Conservation (phyloP, 257 asterid species). For the Rubia yunnanensis region DNA sequence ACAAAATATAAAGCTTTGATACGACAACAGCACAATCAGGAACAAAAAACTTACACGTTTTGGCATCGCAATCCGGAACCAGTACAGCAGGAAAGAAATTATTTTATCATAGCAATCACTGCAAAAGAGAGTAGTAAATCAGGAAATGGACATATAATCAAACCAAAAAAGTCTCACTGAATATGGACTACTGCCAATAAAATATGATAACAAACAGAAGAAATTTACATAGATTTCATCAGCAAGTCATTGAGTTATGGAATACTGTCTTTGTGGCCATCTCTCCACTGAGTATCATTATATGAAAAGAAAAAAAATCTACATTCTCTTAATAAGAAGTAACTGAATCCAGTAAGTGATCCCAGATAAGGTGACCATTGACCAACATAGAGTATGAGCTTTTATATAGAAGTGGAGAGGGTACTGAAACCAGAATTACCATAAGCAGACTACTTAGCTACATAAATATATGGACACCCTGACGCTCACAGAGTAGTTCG, state of each 20-base stretch:
- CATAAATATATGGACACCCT: neutral
- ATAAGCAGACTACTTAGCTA: neutral
- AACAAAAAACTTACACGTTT: conserved; percentile 41
- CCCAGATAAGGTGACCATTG: neutral
- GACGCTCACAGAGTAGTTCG: neutral
- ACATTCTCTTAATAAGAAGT: too few species aligned
- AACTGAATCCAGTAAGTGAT: neutral
- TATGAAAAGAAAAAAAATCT: too few species aligned
- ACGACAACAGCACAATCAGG: neutral
- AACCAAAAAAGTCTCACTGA: neutral
- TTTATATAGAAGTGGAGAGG: neutral
- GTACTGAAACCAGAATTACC: neutral
- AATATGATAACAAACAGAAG: neutral
- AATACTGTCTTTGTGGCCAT: neutral
- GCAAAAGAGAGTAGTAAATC: conserved; percentile 22
- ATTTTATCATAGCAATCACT: conserved; percentile 82
- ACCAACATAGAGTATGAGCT: neutral
- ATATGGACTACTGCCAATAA: neutral
- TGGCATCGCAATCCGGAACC: conserved; percentile 84
- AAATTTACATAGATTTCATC: neutral
- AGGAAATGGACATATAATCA: conserved; percentile 5
- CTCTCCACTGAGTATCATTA: neutral
- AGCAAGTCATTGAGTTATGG: neutral
- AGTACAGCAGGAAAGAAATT: conserved; percentile 78
- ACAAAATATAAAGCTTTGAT: neutral